Percentiles rank a stretch among this genome's conserved stretches.
Evolutionary conservation across 2,329 filamentous ascomycete genomes (phyloP).

Genomic region (Cadophora sp.): DNA sequence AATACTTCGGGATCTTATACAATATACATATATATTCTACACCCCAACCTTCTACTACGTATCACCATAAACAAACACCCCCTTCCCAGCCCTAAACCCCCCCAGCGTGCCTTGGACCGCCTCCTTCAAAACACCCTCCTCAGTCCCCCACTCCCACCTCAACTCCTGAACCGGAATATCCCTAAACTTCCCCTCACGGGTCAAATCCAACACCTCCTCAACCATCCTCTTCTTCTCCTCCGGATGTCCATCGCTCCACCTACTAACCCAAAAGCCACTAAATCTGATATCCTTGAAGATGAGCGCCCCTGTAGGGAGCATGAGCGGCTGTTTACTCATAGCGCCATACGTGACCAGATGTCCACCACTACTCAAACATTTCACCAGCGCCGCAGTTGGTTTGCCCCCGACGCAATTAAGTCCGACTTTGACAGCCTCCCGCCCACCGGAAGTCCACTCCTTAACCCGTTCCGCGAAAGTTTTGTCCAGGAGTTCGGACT

Average conservation of each 20-base stretch:
- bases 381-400: slow-evolving; percentile 78
- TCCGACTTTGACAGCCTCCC: slow-evolving; percentile 76
- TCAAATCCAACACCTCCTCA: slow-evolving; percentile 81
- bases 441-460: slow-evolving; percentile 71
- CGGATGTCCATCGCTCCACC: slow-evolving; percentile 81
- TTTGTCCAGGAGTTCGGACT: slow-evolving; percentile 54
- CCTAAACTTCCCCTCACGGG: slow-evolving; percentile 76
- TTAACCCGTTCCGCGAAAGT: slow-evolving; percentile 58
- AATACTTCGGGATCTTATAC: not conserved
- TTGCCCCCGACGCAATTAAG: slow-evolving; percentile 96
- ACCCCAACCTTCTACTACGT: slow-evolving; percentile 43
- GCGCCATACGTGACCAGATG: slow-evolving; percentile 93
- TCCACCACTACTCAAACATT: slow-evolving; percentile 70
- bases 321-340: slow-evolving; percentile 88
- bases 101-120: slow-evolving; percentile 84
- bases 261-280: slow-evolving; percentile 93
- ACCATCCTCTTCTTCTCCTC: slow-evolving; percentile 80
- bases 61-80: slow-evolving; percentile 81
- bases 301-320: slow-evolving; percentile 80
- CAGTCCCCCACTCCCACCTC: slow-evolving; percentile 82
- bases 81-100: slow-evolving; percentile 87
- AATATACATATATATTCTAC: not conserved
- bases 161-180: slow-evolving; percentile 85
- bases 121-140: slow-evolving; percentile 69
- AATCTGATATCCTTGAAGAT: slow-evolving; percentile 95